Conservation (phyloP, 1,284 basidiomycete species). For the Anthracocystis panici-leucophaei region DNA sequence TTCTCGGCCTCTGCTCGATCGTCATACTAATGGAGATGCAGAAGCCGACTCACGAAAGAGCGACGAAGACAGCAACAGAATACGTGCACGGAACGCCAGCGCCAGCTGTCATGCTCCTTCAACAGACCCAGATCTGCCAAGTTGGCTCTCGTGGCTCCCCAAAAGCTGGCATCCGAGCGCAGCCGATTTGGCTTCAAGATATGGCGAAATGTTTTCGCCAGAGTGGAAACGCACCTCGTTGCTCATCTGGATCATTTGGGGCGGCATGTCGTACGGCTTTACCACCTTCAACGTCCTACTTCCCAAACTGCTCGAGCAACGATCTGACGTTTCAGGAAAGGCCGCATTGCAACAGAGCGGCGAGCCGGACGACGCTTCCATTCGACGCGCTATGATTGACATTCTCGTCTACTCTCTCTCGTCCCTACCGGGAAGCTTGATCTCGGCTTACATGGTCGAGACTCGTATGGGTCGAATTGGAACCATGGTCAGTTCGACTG, state of each 20-base stretch:
- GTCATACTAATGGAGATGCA: not conserved
- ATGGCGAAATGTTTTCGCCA: constrained; percentile 81
- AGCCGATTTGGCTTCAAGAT: constrained; percentile 73
- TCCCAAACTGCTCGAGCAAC: constrained; percentile 79
- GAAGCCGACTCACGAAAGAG: constrained; percentile 8
- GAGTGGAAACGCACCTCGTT: constrained; percentile 86
- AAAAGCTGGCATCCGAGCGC: constrained; percentile 34
- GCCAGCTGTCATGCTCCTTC: not conserved
- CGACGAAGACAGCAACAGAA: constrained; percentile 7
- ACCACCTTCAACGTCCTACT: constrained; percentile 98
- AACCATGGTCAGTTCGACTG: constrained; percentile 73
- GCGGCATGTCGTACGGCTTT: constrained; percentile 74
- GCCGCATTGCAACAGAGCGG: not conserved
- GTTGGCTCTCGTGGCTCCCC: constrained; percentile 40
- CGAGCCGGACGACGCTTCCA: constrained; percentile 33
- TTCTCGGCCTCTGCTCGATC: constrained; percentile 12
- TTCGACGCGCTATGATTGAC: constrained; percentile 43
- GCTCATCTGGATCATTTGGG: constrained; percentile 71
- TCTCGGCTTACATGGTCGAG: constrained; percentile 91
- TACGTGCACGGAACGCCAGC: constrained; percentile 8
- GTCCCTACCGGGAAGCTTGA: constrained; percentile 72
- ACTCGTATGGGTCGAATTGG: constrained; percentile 79
- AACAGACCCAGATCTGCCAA: constrained; percentile 12
- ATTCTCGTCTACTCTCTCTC: constrained; percentile 62
- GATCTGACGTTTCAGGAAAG: constrained; percentile 21